Base-by-base conservation (phyloP, 805 yeast genomes). In the Candida taoyuanica region DNA sequence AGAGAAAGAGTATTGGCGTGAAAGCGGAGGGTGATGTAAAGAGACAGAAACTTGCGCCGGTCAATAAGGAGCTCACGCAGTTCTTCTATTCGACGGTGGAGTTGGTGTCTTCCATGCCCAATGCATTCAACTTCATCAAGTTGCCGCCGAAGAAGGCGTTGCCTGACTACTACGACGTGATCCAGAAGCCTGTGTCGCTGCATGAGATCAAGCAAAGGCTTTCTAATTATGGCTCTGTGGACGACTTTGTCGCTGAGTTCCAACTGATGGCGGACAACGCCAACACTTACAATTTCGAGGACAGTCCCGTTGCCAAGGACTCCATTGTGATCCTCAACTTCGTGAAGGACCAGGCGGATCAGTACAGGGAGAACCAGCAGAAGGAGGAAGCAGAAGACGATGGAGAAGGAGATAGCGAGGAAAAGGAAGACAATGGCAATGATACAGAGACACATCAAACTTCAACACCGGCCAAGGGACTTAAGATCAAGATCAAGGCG, bases 151-250 rank as follows among this genome's bases (percentile, higher is more conserved):
- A 78, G 48, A 78, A 81, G 55, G 61, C 74, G 32, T 86, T 84
- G 53, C 88, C 96, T 0, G 94, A 86, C 55, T 88, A 87, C 58
- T 85, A 81, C 56, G 65, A 77, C 38, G 77, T 85, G 31, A 78
- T 85, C 37, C 62, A 66, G 37, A 62, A 63, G 17, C 95, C 95
- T 3, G 75, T 84, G 3, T 81, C 95, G 0, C 58, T 86, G 11
- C 69, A 74, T 39, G 91, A 84, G 59, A 78, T 86, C 42, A 70
- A 70, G 42, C 63, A 60, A 42, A 74, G 73, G 40, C 53, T 74
- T 31, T 59, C 62, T 9, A 50, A 59, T 8, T 68, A 70, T 43
- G 12, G 49, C 35, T 40, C 66, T 50, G 17, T 50, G 33, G 30
- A 62, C 29, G 73, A 70, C 47, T 67, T 85, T 48, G 39, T 49